Evolutionary conservation across 352 stramenopile genomes (phyloP).

Genomic region (Globisporangium barbulae): DNA sequence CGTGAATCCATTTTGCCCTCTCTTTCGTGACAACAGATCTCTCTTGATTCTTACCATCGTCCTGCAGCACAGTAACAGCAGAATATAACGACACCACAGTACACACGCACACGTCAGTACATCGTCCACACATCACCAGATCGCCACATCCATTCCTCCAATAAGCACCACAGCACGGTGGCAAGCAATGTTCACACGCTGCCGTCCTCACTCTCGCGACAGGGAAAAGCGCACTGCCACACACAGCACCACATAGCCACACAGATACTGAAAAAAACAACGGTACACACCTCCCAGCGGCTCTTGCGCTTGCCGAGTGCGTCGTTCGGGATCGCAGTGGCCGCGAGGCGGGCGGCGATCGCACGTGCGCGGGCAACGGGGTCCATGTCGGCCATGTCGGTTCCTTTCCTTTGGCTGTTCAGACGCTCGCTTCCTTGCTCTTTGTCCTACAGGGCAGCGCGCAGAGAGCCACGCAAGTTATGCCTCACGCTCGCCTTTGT

Average conservation of each 20-base stretch:
- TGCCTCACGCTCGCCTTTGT: too few species aligned
- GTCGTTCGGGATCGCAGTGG: constrained; percentile 66
- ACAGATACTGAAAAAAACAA: constrained; percentile 7
- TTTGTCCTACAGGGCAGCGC: background rate
- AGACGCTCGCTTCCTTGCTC: background rate
- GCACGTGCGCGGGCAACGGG: constrained; percentile 76
- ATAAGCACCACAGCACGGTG: background rate
- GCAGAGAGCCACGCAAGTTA: too few species aligned
- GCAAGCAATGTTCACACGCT: background rate
- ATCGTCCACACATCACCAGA: background rate
- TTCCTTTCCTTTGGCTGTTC: background rate
- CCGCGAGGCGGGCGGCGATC: constrained; percentile 77
- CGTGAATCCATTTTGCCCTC: background rate
- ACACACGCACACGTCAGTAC: background rate
- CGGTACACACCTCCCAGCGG: constrained; percentile 65
- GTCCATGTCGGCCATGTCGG: constrained; percentile 53
- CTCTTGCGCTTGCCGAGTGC: constrained; percentile 81
- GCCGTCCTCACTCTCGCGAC: background rate
- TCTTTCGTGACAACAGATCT: background rate
- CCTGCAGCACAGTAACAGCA: background rate
- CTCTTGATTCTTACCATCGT: constrained; percentile 1
- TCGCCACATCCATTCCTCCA: background rate
- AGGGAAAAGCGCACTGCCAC: background rate
- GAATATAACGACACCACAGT: background rate
- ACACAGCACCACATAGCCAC: constrained; percentile 5